Base-by-base conservation (phyloP, 768 basidiomycete genomes). In the Agaricus sinodeliciosus region DNA sequence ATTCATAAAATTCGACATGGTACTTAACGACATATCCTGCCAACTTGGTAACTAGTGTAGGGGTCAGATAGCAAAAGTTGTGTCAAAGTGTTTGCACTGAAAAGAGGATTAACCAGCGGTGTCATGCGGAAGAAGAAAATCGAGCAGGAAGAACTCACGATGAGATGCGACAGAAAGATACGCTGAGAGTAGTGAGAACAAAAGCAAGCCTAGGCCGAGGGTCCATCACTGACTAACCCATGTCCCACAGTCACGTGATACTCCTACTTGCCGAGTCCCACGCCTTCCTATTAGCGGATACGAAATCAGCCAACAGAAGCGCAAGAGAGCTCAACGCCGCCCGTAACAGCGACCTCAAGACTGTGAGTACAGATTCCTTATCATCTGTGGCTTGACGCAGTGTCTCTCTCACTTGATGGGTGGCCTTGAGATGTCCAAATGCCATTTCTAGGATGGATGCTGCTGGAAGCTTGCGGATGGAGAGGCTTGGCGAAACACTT, bases 1-100 rank as follows among this genome's bases (percentile, higher is more conserved):
- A 76, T 85, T 83, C 65, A 74, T 73, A 70, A 76, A 72, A 85
- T 82, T 90, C 62, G 81, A 80, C 73, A 81, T 81, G 52, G 75
- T 78, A 64, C 74, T 72, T 74, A 82, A 77, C 76, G 85, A 88
- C 87, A 90, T 90, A 73, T 63, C 71, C 69, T 86, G 85, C 90
- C 89, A 89, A 90, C 82, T 87, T 90, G 85, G 70, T 77, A 71
- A 63, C 61, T 63, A 65, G 60, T 51, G 50, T 39, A 54, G 63
- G 63, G 62, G 42, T 28, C n/a, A 26, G 22, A 25, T 9, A 3
- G 19, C 4, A 41, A 56, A 34, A 57, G 47, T 60, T 49, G 28
- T 43, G 22, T 31, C 31, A 31, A 13, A 49, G 54, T 56, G 56
- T 56, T 58, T 60, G 55, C 34, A 48, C 43, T 49, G 54, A 4